Percentiles rank a stretch among this genome's conserved stretches.
phyloP scores from a whole-genome alignment of 352 stramenopile species.

The Globisporangium paroecandrum region DNA sequence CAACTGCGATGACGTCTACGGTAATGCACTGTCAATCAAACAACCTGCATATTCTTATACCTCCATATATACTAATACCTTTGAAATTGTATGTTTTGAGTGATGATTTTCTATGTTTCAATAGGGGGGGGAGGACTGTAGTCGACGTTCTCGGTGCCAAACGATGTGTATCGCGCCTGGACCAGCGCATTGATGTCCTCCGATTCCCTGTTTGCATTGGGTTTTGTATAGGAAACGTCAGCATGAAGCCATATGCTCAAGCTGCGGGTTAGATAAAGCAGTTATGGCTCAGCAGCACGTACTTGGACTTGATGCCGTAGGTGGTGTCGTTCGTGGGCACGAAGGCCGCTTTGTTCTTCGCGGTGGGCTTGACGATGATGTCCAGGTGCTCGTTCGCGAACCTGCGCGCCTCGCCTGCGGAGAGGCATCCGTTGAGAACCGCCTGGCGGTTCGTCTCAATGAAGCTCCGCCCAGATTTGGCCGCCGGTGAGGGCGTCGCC shows the following conservation, averaged over 20 bases:
- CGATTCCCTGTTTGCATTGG: conserved; percentile 35
- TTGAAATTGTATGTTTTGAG: too few species aligned
- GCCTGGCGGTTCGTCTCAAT: conserved; percentile 79
- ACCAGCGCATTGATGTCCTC: conserved; percentile 72
- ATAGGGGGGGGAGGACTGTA: too few species aligned
- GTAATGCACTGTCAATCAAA: too few species aligned
- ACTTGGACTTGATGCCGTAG: conserved; percentile 83
- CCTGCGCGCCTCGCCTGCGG: conserved; percentile 47
- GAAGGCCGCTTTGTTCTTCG: conserved; percentile 55
- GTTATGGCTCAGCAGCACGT: neutral
- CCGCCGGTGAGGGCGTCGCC: conserved; percentile 56
- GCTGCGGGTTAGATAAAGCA: neutral
- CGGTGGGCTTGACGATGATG: conserved; percentile 60
- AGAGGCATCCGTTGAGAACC: conserved; percentile 54
- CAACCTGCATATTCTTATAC: too few species aligned
- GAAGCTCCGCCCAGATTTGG: conserved; percentile 63
- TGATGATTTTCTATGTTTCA: too few species aligned
- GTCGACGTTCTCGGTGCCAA: conserved; percentile 59
- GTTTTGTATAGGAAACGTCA: neutral
- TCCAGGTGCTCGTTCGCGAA: conserved; percentile 72
- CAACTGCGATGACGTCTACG: too few species aligned
- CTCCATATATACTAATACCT: too few species aligned
- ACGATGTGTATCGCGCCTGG: conserved; percentile 65
- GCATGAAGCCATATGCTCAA: neutral
- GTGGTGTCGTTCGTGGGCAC: conserved; percentile 51